phyloP scores from a whole-genome alignment of 768 basidiomycete genomes.

The Galerina marginata region DNA sequence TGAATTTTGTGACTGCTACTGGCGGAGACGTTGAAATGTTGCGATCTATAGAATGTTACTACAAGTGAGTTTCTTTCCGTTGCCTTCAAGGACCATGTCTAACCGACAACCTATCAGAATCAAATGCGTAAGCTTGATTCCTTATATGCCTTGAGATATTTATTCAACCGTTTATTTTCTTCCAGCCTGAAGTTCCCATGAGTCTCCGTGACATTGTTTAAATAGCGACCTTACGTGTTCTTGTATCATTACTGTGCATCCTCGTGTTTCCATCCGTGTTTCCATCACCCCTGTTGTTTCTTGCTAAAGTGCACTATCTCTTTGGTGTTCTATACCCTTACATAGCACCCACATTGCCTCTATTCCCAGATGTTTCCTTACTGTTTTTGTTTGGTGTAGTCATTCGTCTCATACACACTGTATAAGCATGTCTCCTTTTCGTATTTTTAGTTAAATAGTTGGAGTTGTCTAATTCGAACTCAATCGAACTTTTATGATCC shows the following conservation, averaged over 20 bases:
- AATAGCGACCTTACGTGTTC: slow-evolving; percentile 55
- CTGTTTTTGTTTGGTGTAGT: slow-evolving; percentile 47
- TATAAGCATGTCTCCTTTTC: slow-evolving; percentile 62
- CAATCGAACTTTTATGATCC: slow-evolving; percentile 68
- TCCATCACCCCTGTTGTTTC: slow-evolving; percentile 43
- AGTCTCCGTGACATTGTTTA: slow-evolving; percentile 89
- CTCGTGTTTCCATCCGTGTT: slow-evolving; percentile 36
- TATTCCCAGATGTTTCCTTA: slow-evolving; percentile 69
- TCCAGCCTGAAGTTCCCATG: slow-evolving; percentile 88
- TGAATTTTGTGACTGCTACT: slow-evolving; percentile 97
- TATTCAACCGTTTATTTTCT: slow-evolving; percentile 23
- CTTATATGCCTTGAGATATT: slow-evolving; percentile 3
- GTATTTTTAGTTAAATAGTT: slow-evolving; percentile 45
- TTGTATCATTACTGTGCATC: slow-evolving; percentile 84
- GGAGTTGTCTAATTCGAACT: slow-evolving; percentile 53
- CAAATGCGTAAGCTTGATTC: slow-evolving; percentile 77
- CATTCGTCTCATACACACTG: slow-evolving; percentile 59
- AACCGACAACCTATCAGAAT: slow-evolving; percentile 51
- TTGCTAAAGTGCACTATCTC: slow-evolving; percentile 53
- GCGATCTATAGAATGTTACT: slow-evolving; percentile 97
- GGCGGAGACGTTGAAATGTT: slow-evolving; percentile 99
- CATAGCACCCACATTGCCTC: slow-evolving; percentile 43
- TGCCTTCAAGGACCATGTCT: not conserved
- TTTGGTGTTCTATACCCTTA: slow-evolving; percentile 77
- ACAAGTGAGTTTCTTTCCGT: slow-evolving; percentile 62